These are phyloP conservation scores for Saprolegnia diclina DNA, from an alignment of 352 stramenopile species.

Conservation along the genomic window DNA sequence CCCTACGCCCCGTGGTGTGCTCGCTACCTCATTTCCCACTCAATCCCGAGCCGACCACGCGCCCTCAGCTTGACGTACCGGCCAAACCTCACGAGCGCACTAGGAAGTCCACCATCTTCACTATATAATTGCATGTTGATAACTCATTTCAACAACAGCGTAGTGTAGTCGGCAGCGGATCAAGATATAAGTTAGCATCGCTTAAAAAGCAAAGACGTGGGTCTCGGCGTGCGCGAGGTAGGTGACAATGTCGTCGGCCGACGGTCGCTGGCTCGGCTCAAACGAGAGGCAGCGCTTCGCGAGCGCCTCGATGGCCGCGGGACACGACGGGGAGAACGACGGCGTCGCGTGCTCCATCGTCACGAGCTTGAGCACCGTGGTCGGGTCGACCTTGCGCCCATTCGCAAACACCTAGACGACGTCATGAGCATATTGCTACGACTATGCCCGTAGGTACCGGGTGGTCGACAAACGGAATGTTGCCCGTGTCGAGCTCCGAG, in stretches of 20 bases:
- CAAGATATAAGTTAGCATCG: neutral
- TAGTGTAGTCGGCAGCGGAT: too few relatives aligned
- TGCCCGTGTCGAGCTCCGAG: constrained; percentile 71
- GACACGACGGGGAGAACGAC: constrained; percentile 49
- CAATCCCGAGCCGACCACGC: too few relatives aligned
- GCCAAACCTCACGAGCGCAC: too few relatives aligned
- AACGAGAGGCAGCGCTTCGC: constrained; percentile 58
- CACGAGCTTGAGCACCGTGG: constrained; percentile 83
- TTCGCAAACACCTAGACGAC: constrained; percentile 9
- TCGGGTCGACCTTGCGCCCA: constrained; percentile 61
- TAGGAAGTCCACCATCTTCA: too few relatives aligned
- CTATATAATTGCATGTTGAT: too few relatives aligned
- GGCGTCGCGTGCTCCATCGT: constrained; percentile 62
- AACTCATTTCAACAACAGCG: too few relatives aligned
- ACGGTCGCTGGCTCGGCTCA: constrained; percentile 58
- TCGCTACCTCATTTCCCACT: too few relatives aligned
- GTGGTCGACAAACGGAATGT: constrained; percentile 77
- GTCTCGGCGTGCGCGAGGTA: constrained; percentile 34
- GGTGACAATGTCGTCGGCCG: constrained; percentile 56
- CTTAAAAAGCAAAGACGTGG: constrained; percentile 1
- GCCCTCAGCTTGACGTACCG: too few relatives aligned
- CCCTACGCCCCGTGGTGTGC: too few relatives aligned
- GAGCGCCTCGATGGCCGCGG: constrained; percentile 51
- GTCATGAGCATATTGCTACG: neutral
- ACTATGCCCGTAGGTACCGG: constrained; percentile 31